Conservation (phyloP, 2,329 filamentous ascomycete species). For the Colletotrichum orbiculare region DNA sequence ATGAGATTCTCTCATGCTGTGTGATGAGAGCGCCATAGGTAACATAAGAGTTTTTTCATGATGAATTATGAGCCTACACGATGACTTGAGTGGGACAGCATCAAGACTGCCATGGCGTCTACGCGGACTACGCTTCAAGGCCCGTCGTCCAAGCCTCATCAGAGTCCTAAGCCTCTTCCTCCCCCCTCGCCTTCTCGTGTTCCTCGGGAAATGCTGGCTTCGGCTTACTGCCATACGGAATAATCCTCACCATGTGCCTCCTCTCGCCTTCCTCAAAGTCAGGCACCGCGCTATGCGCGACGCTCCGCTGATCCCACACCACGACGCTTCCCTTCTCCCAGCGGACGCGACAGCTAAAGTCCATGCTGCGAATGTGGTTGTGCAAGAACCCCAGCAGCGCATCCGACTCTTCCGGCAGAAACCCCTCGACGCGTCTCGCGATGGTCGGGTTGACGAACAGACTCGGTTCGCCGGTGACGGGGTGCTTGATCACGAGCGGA, state of each 20-base stretch:
- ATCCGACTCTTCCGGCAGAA: conserved; percentile 45
- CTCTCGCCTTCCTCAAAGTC: conserved; percentile 45
- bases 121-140: no score
- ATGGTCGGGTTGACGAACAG: conserved; percentile 47
- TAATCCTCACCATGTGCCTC: conserved; percentile 45
- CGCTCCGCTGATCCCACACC: conserved; percentile 44
- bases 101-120: no score
- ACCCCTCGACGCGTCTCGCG: conserved; percentile 42
- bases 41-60: no score
- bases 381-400: conserved; percentile 43
- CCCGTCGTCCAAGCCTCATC: no score
- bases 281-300: conserved; percentile 43
- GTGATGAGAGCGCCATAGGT: no score
- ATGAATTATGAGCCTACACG: no score
- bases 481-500: conserved; percentile 44
- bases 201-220: conserved; percentile 25
- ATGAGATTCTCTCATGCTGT: no score
- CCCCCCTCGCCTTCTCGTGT: not conserved
- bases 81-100: no score
- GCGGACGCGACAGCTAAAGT: conserved; percentile 43
- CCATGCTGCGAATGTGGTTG: conserved; percentile 44
- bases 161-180: not conserved
- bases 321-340: conserved; percentile 46
- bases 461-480: conserved; percentile 42
- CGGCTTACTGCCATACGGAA: conserved; percentile 43